Conservation (phyloP, 805 yeast genomes). For the Cyberlindnera maritima region DNA sequence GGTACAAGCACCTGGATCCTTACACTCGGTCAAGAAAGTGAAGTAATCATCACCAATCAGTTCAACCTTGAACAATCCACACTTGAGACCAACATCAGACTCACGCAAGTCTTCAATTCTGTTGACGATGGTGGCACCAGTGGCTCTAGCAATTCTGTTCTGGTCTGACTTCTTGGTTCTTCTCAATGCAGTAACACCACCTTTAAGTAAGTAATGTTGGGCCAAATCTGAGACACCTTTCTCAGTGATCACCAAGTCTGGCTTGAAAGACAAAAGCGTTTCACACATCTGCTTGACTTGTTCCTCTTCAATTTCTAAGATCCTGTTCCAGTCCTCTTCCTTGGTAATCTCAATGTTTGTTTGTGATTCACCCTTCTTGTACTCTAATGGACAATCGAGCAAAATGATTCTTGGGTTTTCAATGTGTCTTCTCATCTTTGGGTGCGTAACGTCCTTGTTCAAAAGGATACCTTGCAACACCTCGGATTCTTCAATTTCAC, state of each 20-base stretch:
- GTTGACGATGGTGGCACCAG: constrained; percentile 96
- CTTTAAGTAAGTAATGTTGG: constrained; percentile 91
- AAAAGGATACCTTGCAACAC: constrained; percentile 90
- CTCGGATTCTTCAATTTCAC: constrained; percentile 85
- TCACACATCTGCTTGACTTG: constrained; percentile 89
- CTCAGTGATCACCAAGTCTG: constrained; percentile 94
- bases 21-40: constrained; percentile 77
- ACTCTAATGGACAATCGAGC: constrained; percentile 95
- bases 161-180: constrained; percentile 94
- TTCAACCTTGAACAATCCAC: constrained; percentile 91
- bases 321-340: constrained; percentile 94
- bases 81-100: constrained; percentile 80
- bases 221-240: constrained; percentile 98
- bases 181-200: constrained; percentile 89
- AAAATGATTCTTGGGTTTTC: constrained; percentile 86
- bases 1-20: constrained; percentile 90
- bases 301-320: constrained; percentile 95
- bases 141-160: constrained; percentile 93
- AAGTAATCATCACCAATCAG: constrained; percentile 97
- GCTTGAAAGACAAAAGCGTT: constrained; percentile 77
- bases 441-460: constrained; percentile 98
- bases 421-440: constrained; percentile 90
- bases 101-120: constrained; percentile 93
- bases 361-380: constrained; percentile 98
- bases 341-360: constrained; percentile 96